Evolutionary conservation across 1,139 yeast genomes (phyloP).

Genomic region (Scheffersomyces titani): DNA sequence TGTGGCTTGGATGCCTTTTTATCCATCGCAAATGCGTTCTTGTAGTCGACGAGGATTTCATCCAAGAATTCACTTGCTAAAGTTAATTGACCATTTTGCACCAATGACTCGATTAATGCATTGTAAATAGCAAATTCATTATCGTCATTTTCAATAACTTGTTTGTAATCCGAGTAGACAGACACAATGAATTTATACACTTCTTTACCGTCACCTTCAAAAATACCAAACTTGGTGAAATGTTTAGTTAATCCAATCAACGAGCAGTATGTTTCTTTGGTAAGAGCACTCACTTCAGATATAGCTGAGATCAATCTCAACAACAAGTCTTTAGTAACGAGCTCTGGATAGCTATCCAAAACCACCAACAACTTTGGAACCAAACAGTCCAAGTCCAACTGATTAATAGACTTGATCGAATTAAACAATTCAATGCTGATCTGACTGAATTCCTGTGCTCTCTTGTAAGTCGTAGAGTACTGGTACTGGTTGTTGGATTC

Average conservation of each 20-base stretch:
- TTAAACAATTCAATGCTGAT: constrained; percentile 61
- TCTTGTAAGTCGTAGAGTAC: constrained; percentile 3
- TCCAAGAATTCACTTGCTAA: constrained; percentile 61
- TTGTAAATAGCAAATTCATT: constrained; percentile 51
- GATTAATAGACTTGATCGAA: constrained; percentile 36
- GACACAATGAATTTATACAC: constrained; percentile 29
- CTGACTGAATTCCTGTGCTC: constrained; percentile 58
- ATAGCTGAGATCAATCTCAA: constrained; percentile 14
- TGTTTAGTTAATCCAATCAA: constrained; percentile 26
- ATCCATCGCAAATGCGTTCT: constrained; percentile 15
- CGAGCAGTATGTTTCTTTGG: constrained; percentile 5
- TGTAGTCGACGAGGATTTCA: constrained; percentile 34
- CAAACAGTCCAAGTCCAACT: constrained; percentile 27
- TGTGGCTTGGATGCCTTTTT: constrained; percentile 21
- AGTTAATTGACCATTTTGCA: constrained; percentile 48
- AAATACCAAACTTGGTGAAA: constrained; percentile 19
- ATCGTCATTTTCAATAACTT: constrained; percentile 2
- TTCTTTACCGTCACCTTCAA: constrained; percentile 14
- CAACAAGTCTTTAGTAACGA: constrained; percentile 24
- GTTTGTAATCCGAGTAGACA: constrained; percentile 26
- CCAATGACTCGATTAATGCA: constrained; percentile 50
- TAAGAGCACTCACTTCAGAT: constrained; percentile 1
- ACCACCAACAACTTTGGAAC: constrained; percentile 29
- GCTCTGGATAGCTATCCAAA: constrained; percentile 29
- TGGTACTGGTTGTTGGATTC: constrained; percentile 7